phyloP scores from a whole-genome alignment of 805 yeast genomes.

The Starmera pachycereana region DNA sequence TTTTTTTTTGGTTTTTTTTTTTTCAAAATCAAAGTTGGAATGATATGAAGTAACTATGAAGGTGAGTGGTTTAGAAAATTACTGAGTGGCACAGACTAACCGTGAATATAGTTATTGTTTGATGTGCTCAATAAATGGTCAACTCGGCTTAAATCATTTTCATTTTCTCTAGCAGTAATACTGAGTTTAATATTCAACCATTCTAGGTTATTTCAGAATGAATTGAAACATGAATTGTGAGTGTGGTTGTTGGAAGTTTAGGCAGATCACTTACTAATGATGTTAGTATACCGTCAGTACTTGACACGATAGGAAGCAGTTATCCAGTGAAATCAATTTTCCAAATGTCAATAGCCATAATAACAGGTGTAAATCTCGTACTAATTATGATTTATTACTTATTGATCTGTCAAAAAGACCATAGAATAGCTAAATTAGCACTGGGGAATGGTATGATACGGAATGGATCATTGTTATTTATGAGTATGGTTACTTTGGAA shows the following conservation, averaged over 20 bases:
- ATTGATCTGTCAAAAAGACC: neutral
- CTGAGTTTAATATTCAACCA: slow-evolving; percentile 6
- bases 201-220: slow-evolving; percentile 4
- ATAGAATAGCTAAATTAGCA: neutral
- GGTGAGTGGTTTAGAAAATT: too few relatives aligned
- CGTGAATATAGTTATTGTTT: too few relatives aligned
- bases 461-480: slow-evolving; percentile 2
- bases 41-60: too few relatives aligned
- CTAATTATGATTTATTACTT: neutral
- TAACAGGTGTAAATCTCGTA: slow-evolving; percentile 4
- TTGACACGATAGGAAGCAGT: slow-evolving; percentile 5
- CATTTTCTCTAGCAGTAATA: slow-evolving; percentile 4
- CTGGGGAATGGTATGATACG: neutral
- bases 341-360: slow-evolving; percentile 7
- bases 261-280: neutral
- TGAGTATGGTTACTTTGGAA: slow-evolving; percentile 5
- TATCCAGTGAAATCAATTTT: slow-evolving; percentile 10
- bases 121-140: too few relatives aligned
- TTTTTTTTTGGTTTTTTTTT: too few relatives aligned
- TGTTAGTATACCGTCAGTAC: slow-evolving; percentile 8
- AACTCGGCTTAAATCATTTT: slow-evolving; percentile 1
- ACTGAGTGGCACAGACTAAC: too few relatives aligned
- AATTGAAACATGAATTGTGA: slow-evolving; percentile 9
- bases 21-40: too few relatives aligned
- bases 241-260: neutral